Percentiles rank a stretch among this genome's conserved stretches.
These are phyloP conservation scores for Rhizopogon vesiculosus DNA, from an alignment of 768 basidiomycete species.

Conservation along the genomic window DNA sequence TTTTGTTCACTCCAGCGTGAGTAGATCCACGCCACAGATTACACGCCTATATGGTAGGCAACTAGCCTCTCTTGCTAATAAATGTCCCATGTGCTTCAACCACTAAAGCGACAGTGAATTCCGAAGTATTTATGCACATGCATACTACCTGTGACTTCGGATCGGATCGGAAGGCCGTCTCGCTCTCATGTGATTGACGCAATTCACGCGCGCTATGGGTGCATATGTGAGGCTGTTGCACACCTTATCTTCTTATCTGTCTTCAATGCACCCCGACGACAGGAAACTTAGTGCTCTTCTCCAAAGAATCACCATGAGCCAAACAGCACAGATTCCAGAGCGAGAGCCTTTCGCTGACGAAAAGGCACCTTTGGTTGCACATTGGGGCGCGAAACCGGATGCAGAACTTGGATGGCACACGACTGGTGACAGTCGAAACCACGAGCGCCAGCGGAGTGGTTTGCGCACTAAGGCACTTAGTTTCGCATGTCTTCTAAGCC, in stretches of 20 bases:
- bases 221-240: not conserved
- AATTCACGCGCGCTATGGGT: not conserved
- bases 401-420: constrained; percentile 4
- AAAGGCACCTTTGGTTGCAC: not conserved
- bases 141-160: not conserved
- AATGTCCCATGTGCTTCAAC: not conserved
- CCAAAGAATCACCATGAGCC: constrained; percentile 2
- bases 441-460: not conserved
- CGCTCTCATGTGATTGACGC: not conserved
- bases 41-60: not conserved
- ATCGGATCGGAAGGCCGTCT: not conserved
- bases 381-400: constrained; percentile 3
- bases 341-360: constrained; percentile 1
- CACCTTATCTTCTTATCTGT: constrained; percentile 1
- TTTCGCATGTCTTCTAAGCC: constrained; percentile 6
- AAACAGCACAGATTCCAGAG: not conserved
- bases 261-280: constrained; percentile 4
- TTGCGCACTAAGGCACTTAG: not conserved
- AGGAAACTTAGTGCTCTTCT: constrained; percentile 7
- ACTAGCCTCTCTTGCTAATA: not conserved
- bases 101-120: not conserved
- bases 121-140: not conserved
- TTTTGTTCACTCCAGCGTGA: not conserved
- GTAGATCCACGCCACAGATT: not conserved
- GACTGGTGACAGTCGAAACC: not conserved